Evolutionary conservation across 2,329 filamentous ascomycete species (phyloP).

Genomic region (Ampelomyces quisqualis): DNA sequence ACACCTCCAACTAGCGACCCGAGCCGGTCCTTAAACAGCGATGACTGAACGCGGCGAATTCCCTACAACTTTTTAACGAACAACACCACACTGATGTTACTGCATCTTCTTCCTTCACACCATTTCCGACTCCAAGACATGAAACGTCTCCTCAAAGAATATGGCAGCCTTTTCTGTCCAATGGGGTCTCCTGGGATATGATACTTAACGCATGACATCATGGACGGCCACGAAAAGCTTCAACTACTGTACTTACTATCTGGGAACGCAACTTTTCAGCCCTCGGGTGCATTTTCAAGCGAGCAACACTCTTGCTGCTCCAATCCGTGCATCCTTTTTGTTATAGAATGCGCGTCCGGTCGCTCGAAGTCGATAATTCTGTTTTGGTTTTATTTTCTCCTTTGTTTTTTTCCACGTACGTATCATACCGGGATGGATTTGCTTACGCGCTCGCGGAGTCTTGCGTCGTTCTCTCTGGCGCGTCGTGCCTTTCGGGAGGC

Average conservation of each 20-base stretch:
- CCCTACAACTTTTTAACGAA: too few relatives aligned
- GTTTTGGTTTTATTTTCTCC: too few relatives aligned
- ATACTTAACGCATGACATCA: constrained; percentile 24
- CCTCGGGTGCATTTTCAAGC: constrained; percentile 20
- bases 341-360: constrained; percentile 1
- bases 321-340: background rate
- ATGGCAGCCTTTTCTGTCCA: constrained; percentile 13
- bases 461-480: background rate
- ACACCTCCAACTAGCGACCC: constrained; percentile 40
- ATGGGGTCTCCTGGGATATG: constrained; percentile 18
- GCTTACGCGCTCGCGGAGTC: background rate
- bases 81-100: constrained; percentile 20
- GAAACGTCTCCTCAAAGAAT: constrained; percentile 11
- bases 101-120: constrained; percentile 19
- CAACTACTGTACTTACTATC: constrained; percentile 18
- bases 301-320: background rate
- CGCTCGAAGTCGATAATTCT: too few relatives aligned
- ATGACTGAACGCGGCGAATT: constrained; percentile 32
- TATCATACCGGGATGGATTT: background rate
- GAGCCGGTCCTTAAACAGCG: constrained; percentile 37
- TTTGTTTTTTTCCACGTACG: background rate
- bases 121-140: constrained; percentile 24
- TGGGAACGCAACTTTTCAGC: constrained; percentile 12
- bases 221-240: constrained; percentile 24
- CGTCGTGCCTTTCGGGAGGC: background rate